These are phyloP conservation scores for Moniliophthora roreri DNA, from an alignment of 1,284 basidiomycete species.

Conservation along the genomic window DNA sequence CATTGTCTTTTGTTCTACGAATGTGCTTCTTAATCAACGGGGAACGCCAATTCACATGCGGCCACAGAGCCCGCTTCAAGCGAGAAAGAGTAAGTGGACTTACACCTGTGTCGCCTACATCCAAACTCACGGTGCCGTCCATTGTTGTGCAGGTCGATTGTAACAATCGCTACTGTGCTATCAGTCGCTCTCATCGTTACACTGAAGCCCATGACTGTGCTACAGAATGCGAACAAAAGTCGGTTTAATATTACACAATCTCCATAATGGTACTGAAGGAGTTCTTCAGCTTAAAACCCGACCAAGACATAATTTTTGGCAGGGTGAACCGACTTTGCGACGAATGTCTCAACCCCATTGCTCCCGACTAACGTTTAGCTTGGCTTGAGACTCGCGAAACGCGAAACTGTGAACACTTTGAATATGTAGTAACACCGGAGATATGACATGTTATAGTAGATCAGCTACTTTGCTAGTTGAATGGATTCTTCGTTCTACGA, in stretches of 20 bases:
- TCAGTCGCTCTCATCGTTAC: neutral
- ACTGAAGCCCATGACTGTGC: neutral
- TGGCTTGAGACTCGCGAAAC: too few species aligned
- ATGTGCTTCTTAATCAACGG: constrained; percentile 46
- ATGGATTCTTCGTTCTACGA: too few species aligned
- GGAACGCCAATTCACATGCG: constrained; percentile 34
- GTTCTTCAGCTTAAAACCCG: neutral
- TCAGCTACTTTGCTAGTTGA: too few species aligned
- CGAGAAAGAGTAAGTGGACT: neutral
- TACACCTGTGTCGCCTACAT: neutral
- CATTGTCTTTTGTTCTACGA: neutral
- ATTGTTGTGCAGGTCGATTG: neutral
- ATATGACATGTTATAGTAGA: too few species aligned
- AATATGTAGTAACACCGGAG: too few species aligned
- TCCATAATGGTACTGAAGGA: too few species aligned
- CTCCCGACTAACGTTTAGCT: neutral
- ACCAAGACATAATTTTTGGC: neutral
- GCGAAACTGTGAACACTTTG: too few species aligned
- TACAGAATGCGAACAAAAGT: neutral
- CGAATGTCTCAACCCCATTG: constrained; percentile 1
- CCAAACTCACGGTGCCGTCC: neutral
- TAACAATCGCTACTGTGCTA: neutral
- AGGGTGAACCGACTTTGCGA: neutral
- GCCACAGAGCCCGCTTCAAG: constrained; percentile 23
- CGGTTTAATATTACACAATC: neutral